Evolutionary conservation across 768 basidiomycete genomes (phyloP).

Genomic region (Podaxis pistillaris): DNA sequence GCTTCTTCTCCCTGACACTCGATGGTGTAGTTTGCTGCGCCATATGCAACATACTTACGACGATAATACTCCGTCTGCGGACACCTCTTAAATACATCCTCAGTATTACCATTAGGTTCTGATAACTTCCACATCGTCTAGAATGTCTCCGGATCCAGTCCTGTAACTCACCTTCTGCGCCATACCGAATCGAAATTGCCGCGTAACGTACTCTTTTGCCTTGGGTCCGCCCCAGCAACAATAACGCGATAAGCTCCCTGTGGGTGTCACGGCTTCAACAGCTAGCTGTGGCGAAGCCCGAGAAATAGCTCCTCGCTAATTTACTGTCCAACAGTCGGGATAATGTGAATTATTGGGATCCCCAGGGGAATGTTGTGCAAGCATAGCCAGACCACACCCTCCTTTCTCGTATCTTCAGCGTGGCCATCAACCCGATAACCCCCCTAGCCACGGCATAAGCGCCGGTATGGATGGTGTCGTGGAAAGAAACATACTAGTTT

Average conservation of each 20-base stretch:
- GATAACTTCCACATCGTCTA: constrained; percentile 63
- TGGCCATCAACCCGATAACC: constrained; percentile 65
- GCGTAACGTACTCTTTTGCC: constrained; percentile 42
- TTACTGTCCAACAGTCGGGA: constrained; percentile 70
- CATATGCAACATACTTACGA: constrained; percentile 32
- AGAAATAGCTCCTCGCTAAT: constrained; percentile 19
- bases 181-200: background rate
- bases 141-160: constrained; percentile 62
- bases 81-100: constrained; percentile 55
- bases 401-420: constrained; percentile 54
- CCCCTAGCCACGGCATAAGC: constrained; percentile 37
- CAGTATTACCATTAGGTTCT: constrained; percentile 40
- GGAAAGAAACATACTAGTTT: background rate
- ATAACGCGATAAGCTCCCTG: constrained; percentile 74
- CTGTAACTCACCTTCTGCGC: constrained; percentile 25
- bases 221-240: constrained; percentile 42
- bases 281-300: background rate
- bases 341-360: constrained; percentile 48
- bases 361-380: constrained; percentile 22
- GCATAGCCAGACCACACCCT: constrained; percentile 51
- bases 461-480: constrained; percentile 11
- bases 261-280: background rate
- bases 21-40: constrained; percentile 52
- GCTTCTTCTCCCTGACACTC: constrained; percentile 19
- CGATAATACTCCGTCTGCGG: constrained; percentile 47